These are phyloP conservation scores for Sordariomycetes sp. DNA, from an alignment of 2,329 filamentous ascomycete species.

Conservation along the genomic window DNA sequence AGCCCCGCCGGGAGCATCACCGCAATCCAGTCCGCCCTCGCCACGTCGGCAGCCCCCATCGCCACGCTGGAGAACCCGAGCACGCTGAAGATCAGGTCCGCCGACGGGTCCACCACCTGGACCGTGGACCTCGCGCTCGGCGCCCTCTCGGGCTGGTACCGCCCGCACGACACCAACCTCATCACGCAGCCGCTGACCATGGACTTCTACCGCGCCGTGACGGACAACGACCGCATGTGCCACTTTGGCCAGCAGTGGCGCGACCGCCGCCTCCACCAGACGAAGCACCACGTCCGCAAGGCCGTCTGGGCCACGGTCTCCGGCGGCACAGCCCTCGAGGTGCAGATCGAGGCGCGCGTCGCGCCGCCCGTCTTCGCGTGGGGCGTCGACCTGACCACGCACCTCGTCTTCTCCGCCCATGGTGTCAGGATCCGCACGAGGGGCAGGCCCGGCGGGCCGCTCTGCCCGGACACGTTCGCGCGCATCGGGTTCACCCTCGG, in stretches of 20 bases:
- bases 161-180: constrained; percentile 20
- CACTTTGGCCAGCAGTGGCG: constrained; percentile 48
- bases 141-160: constrained; percentile 27
- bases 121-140: constrained; percentile 32
- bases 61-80: constrained; percentile 16
- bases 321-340: constrained; percentile 12
- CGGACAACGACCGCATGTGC: constrained; percentile 52
- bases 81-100: constrained; percentile 21
- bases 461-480: constrained; percentile 46
- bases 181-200: constrained; percentile 33
- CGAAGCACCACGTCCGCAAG: constrained; percentile 27
- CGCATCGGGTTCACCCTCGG: constrained; percentile 50
- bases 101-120: constrained; percentile 25
- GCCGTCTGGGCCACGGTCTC: constrained; percentile 16
- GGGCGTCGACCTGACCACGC: constrained; percentile 37
- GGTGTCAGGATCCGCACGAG: constrained; percentile 37
- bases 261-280: constrained; percentile 32
- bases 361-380: constrained; percentile 56
- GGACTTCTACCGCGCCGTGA: constrained; percentile 53
- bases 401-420: constrained; percentile 42
- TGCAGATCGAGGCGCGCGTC: constrained; percentile 40
- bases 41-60: constrained; percentile 14
- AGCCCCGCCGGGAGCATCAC: constrained; percentile 18
- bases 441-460: constrained; percentile 32
- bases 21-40: constrained; percentile 6